Evolutionary conservation across 139 green algal species (phyloP).

Genomic region (Astrephomene gubernaculifera): DNA sequence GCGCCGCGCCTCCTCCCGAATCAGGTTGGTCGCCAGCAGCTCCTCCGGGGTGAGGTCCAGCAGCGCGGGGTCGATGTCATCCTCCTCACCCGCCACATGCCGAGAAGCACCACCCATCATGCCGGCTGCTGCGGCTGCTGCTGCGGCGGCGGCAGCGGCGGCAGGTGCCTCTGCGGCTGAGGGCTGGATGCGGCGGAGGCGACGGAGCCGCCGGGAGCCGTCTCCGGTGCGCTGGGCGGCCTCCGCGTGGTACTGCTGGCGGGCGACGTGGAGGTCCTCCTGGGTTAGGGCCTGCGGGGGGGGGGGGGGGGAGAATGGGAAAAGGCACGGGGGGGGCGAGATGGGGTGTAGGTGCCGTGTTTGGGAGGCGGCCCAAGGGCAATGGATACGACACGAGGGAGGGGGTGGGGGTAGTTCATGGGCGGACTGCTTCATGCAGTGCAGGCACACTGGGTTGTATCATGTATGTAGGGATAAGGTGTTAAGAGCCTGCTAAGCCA

Average conservation of each 20-base stretch:
- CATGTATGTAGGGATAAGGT: background rate
- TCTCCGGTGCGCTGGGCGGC: background rate
- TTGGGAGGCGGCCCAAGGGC: background rate
- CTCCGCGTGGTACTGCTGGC: conserved; percentile 22
- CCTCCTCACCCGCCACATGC: background rate
- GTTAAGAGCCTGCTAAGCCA: background rate
- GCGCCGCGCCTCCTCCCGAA: too few relatives aligned
- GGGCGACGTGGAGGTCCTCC: background rate
- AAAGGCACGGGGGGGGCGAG: background rate
- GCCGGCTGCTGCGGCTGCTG: background rate
- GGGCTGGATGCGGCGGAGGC: background rate
- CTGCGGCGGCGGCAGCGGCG: background rate
- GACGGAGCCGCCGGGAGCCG: background rate
- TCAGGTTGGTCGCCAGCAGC: too few relatives aligned
- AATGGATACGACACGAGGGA: background rate
- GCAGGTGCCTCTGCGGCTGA: background rate
- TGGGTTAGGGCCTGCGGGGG: background rate
- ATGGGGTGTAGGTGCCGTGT: background rate
- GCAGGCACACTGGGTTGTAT: background rate
- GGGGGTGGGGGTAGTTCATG: background rate
- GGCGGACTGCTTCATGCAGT: too few relatives aligned
- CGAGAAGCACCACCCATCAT: background rate
- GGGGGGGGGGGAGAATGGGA: background rate
- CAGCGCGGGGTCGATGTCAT: conserved; percentile 2
- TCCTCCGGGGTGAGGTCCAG: background rate